phyloP scores from a whole-genome alignment of 169 alveolate genomes.

The Eimeria acervulina region DNA sequence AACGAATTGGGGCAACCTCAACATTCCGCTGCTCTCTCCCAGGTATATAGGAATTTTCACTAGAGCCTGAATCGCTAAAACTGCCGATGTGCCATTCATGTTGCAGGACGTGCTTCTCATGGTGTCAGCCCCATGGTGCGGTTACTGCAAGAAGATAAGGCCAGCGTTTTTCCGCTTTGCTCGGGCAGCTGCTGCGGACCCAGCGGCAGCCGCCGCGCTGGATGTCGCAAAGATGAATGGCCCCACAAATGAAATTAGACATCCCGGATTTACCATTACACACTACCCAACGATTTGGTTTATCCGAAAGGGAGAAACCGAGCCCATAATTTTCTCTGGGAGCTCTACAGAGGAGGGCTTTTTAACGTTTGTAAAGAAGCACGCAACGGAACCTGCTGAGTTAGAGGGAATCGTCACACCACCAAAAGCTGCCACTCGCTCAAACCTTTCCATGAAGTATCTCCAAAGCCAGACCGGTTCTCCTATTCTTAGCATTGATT shows the following conservation, averaged over 20 bases:
- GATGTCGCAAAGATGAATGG: slow-evolving; percentile 82
- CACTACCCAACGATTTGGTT: slow-evolving; percentile 80
- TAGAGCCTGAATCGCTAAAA: background rate
- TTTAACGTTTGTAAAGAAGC: slow-evolving; percentile 23
- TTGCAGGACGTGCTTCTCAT: slow-evolving; percentile 94
- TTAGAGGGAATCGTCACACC: background rate
- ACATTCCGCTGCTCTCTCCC: background rate
- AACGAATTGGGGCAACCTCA: background rate
- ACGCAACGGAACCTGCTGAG: slow-evolving; percentile 53
- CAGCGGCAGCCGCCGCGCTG: slow-evolving; percentile 68
- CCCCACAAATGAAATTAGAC: slow-evolving; percentile 64
- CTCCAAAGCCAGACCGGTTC: background rate
- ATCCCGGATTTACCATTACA: slow-evolving; percentile 22
- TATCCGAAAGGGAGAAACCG: slow-evolving; percentile 23
- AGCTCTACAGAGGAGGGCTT: slow-evolving; percentile 56
- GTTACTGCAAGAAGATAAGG: slow-evolving; percentile 97
- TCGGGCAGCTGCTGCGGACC: slow-evolving; percentile 50
- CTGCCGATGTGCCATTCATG: background rate
- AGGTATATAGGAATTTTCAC: background rate
- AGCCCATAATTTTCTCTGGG: slow-evolving; percentile 70
- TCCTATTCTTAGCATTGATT: slow-evolving; percentile 39
- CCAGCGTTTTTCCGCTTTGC: slow-evolving; percentile 90
- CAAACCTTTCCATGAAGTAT: background rate
- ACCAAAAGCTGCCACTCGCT: background rate
- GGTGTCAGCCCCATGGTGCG: slow-evolving; percentile 99